phyloP scores from a whole-genome alignment of 1,284 basidiomycete species.

The Entoloma clypeatum region DNA sequence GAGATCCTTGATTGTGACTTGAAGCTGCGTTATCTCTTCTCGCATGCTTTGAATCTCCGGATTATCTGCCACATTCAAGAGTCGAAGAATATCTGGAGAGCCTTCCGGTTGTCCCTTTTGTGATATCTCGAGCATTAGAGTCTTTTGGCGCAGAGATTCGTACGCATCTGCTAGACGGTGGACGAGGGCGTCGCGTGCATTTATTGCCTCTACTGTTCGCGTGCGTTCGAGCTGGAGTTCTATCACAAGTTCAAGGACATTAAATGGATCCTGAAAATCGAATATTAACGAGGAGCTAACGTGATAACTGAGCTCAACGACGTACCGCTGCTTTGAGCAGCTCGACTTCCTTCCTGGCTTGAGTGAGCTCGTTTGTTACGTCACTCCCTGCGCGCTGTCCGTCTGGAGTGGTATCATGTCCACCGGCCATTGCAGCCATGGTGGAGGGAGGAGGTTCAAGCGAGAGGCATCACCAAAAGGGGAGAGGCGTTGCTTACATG shows the following conservation, averaged over 20 bases:
- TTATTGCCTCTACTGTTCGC: slow-evolving; percentile 54
- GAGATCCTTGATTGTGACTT: slow-evolving; percentile 37
- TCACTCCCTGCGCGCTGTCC: slow-evolving; percentile 9
- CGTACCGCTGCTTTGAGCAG: slow-evolving; percentile 21
- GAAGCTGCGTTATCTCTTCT: slow-evolving; percentile 36
- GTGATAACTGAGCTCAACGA: slow-evolving; percentile 14
- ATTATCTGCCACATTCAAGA: slow-evolving; percentile 15
- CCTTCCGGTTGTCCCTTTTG: slow-evolving; percentile 28
- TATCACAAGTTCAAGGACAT: slow-evolving; percentile 46
- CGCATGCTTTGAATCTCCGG: slow-evolving; percentile 25
- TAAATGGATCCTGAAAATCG: slow-evolving; percentile 35
- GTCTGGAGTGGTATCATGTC: too few species aligned
- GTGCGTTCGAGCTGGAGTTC: slow-evolving; percentile 54
- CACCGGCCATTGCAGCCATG: too few species aligned
- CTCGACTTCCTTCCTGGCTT: slow-evolving; percentile 23
- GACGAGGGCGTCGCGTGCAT: slow-evolving; percentile 62
- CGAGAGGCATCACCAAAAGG: too few species aligned
- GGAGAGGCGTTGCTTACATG: too few species aligned
- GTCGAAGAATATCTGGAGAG: slow-evolving; percentile 16
- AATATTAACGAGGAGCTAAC: slow-evolving; percentile 5
- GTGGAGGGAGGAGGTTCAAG: too few species aligned
- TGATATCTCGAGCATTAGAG: slow-evolving; percentile 45
- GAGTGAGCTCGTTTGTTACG: slow-evolving; percentile 18
- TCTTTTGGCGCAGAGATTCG: slow-evolving; percentile 57
- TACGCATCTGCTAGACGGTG: slow-evolving; percentile 59